Base-by-base conservation (phyloP, 23 red algal genomes). In the Agarophyton chilense region DNA sequence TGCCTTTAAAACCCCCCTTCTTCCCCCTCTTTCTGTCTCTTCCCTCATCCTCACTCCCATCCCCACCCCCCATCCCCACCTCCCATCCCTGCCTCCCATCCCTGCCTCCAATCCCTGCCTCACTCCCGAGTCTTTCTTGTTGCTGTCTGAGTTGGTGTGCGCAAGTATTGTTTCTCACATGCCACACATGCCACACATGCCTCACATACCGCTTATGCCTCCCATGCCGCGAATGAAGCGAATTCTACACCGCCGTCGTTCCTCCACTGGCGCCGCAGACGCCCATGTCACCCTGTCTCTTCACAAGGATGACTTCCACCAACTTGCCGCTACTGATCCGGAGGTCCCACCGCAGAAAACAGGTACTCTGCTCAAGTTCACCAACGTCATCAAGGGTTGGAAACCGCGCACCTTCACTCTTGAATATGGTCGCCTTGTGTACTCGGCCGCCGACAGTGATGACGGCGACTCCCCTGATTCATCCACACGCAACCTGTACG, bases 281-380 rank as follows among this genome's bases (percentile, higher is more conserved):
- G 31, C 36, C 46, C 66, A 77, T 31, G 52, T 89, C 31, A 77
- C 70, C 10, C 72, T 89, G 41, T 73, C 85, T 29, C 63, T 89
- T 41, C 70, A 52, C 68, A 77, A 67, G 38, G 85, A 89, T 52
- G 85, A 89, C 51, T 71, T 89, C 54, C 72, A 67, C 28, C 45
- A 57, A 13, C 70, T 89, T 3, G 52, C 67, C 21, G 53, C 67
- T 38, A 86, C 42, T 50, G 85, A 61, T 60, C 57, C 45, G 17
- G 80, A 38, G 6, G 82, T 86, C 5, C 65, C 75, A 4, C 88
- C 88, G 19, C 65, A 58, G 22, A 91, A 91, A 29, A 41, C 56
- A 17, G 88, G 88, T 29, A 73, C 64, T 12, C 73, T 91, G 13
- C 75, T 91, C 75, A 91, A 91, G 58, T 91, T 79, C 65, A 91